Percentiles rank a stretch among this genome's conserved stretches.
Conservation (phyloP, 208 protist genomes). For the Leishmania aethiopica region DNA sequence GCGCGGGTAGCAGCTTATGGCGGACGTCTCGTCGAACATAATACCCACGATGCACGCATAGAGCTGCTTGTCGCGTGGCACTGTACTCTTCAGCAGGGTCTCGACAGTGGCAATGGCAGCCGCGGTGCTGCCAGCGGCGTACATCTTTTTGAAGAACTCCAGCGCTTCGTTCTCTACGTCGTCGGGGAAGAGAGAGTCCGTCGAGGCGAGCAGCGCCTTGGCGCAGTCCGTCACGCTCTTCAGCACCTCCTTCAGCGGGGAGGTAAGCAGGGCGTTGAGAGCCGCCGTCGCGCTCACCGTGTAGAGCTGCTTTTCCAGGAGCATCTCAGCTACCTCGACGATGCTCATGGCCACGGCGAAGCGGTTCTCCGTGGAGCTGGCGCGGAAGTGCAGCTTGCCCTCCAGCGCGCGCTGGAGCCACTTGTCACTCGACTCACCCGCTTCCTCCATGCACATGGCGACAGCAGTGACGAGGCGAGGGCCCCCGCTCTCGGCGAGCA, state of each 20-base stretch:
- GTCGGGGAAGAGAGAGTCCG: slow-evolving; percentile 78
- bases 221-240: slow-evolving; percentile 76
- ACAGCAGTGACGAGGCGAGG: slow-evolving; percentile 83
- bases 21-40: slow-evolving; percentile 83
- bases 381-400: slow-evolving; percentile 81
- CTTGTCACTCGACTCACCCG: slow-evolving; percentile 72
- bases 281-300: slow-evolving; percentile 79
- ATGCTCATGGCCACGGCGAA: slow-evolving; percentile 87
- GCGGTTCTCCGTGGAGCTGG: slow-evolving; percentile 84
- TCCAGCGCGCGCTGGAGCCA: slow-evolving; percentile 86
- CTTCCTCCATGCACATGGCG: slow-evolving; percentile 90
- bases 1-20: slow-evolving; percentile 74
- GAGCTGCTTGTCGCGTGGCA: slow-evolving; percentile 76
- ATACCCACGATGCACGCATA: slow-evolving; percentile 88
- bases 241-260: slow-evolving; percentile 81
- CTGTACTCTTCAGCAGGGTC: slow-evolving; percentile 60
- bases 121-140: slow-evolving; percentile 59
- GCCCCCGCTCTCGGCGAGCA: slow-evolving; percentile 71
- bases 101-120: slow-evolving; percentile 64
- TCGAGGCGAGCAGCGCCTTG: slow-evolving; percentile 66
- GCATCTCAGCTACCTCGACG: slow-evolving; percentile 85
- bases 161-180: slow-evolving; percentile 87
- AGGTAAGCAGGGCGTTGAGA: slow-evolving; percentile 74
- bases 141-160: slow-evolving; percentile 87
- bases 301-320: slow-evolving; percentile 82